These are phyloP conservation scores for Debaryomycetaceae sp. DNA, from an alignment of 1,139 yeast genomes.

Conservation along the genomic window DNA sequence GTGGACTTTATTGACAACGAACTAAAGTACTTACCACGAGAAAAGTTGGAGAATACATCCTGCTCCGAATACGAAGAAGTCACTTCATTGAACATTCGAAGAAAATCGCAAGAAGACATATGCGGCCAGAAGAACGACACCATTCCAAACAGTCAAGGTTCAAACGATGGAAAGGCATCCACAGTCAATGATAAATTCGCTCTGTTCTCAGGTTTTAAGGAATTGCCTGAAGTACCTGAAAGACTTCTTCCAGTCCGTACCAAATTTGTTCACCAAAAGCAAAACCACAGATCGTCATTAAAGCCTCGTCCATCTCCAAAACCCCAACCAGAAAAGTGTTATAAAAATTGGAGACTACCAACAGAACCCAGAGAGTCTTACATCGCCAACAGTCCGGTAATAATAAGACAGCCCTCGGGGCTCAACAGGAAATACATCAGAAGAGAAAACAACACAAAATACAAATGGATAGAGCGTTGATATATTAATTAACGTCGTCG, in stretches of 20 bases:
- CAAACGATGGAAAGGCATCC: neutral
- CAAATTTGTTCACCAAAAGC: neutral
- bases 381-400: neutral
- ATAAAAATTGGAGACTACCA: neutral
- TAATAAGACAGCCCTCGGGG: neutral
- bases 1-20: neutral
- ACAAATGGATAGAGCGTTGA: neutral
- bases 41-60: neutral
- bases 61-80: neutral
- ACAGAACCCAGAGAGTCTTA: neutral
- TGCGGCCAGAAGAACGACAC: too few relatives aligned
- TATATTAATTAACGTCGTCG: neutral
- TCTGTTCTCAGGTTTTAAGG: neutral
- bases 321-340: neutral
- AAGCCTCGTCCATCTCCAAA: neutral
- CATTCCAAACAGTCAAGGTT: too few relatives aligned
- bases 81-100: neutral
- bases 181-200: neutral
- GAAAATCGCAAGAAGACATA: neutral
- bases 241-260: neutral
- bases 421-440: neutral
- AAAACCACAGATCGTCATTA: neutral
- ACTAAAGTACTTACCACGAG: neutral
- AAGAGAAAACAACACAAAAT: neutral
- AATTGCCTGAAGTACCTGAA: neutral